phyloP scores from a whole-genome alignment of 2,329 filamentous ascomycete genomes.

The Monilinia fructicola region DNA sequence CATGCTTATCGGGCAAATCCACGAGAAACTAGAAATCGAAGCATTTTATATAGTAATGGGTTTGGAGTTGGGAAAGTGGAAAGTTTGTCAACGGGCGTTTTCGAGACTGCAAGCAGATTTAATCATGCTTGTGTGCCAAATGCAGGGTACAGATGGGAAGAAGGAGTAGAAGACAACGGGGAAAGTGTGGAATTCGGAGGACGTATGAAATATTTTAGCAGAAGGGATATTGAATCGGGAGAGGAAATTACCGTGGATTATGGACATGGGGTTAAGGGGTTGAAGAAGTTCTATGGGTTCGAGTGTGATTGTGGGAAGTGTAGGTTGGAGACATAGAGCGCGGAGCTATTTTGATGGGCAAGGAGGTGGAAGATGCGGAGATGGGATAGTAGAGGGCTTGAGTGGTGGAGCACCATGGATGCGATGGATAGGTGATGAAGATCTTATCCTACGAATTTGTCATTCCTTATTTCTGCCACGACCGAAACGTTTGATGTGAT shows the following conservation, averaged over 20 bases:
- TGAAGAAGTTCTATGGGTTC: conserved; percentile 36
- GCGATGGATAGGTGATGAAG: not conserved
- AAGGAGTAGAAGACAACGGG: conserved; percentile 17
- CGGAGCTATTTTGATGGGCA: not conserved
- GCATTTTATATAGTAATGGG: conserved; percentile 35
- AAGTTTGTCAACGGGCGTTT: conserved; percentile 29
- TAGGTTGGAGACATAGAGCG: not conserved
- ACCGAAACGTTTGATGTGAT: too few species aligned
- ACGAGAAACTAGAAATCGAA: conserved; percentile 27
- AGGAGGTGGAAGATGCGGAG: not conserved
- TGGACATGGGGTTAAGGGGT: conserved; percentile 28
- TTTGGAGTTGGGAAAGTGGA: conserved; percentile 28
- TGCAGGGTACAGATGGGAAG: conserved; percentile 31
- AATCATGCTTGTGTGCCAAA: conserved; percentile 34
- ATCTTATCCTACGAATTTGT: too few species aligned
- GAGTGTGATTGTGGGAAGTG: conserved; percentile 34
- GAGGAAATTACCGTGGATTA: conserved; percentile 38
- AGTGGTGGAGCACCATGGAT: not conserved
- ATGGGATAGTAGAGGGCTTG: not conserved
- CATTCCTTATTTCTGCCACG: too few species aligned
- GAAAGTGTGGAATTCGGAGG: conserved; percentile 11
- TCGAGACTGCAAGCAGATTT: conserved; percentile 30
- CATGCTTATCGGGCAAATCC: conserved; percentile 25
- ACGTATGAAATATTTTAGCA: conserved; percentile 33
- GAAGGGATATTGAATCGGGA: conserved; percentile 29